Base-by-base conservation (phyloP, 1,284 basidiomycete species). In the Ustilago xerochloae region DNA sequence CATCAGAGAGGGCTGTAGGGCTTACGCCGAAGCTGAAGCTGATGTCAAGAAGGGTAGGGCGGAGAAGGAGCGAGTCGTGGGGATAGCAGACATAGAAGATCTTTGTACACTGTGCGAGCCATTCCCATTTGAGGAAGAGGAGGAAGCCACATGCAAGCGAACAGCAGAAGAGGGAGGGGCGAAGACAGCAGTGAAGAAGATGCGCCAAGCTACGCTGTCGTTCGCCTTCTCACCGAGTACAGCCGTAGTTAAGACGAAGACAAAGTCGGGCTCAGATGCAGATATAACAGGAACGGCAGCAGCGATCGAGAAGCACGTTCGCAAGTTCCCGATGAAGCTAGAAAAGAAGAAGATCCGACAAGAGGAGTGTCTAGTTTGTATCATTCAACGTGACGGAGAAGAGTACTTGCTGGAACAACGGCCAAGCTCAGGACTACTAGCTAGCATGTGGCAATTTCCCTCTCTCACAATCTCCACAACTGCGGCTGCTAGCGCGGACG, bases 321-420 rank as follows among this genome's bases (percentile, higher is more conserved):
- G 89, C 9, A 86, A 89, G 18, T 97, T 91, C 83, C 96, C 96
- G 0, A 93, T 97, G 92, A 92, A 91, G 80, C 89, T 88, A 12
- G 89, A 90, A 61, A 91, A 92, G 76, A 95, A 94, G 86, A 92
- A 90, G 79, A 89, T 90, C 3, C 87, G 93, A 38, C 90, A 92
- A 79, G 95, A 98, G 82, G 86, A 92, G 38, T 93, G 94, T 80
- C 87, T 91, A 7, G 93, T 97, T 20, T 92, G 90, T 79, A 89
- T 94, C 18, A 86, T 97, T 18, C 46, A 51, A 1, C 24, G 38
- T 3, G 10, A 33, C 18, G 20, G 39, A 38, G 39, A 29, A 41
- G 36, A 52, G 9, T 77, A 62, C 7, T 36, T 65, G 35, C 43
- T 77, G n/a, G 52, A 64, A 50, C 75, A 77, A 75, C 56, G 52